Evolutionary conservation across 2,329 filamentous ascomycete genomes (phyloP), one percentile per base, ranked within the genome.

Genomic region (Pyrenophora seminiperda): DNA sequence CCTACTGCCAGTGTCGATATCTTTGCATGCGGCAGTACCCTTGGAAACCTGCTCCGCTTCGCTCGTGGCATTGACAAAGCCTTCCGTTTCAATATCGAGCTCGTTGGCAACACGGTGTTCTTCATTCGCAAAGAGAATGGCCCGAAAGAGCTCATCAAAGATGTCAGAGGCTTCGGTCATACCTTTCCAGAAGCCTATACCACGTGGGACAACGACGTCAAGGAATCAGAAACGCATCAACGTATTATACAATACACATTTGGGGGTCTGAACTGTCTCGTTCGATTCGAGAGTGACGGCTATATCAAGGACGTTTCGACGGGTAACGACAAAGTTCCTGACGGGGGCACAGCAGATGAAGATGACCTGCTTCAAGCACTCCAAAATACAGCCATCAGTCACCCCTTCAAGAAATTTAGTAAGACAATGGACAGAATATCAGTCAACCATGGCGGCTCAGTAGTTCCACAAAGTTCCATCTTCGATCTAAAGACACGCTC

Each of bases 171-270:
- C 0, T 88, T 78, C 58, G 86, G 86, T 0, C 85, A 89, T 58
- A 79, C 82, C 0, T 90, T 90, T 56, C 84, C 83, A 0, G 83
- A 88, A 39, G 76, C 77, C 1, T 85, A 88, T 61, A 90, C 87
- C 0, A 82, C 77, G 0, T 89, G 86, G 85, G 79, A 81, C 7
- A 9, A 59, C 0, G 77, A 76, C 1, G 79, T 84, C 0, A 77
- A 75, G 37, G 75, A 76, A 0, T 89, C 85, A 0, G 72, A 70
- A 1, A 83, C 83, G 0, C 84, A 90, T 53, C 85, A 90, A 61
- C 77, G 86, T 1, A 62, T 89, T 6, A 59, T 89, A 1, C 69
- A 72, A 3, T 89, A 89, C 53, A 52, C 71, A 0, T 83, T 90
- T 57, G 83, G 75, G 0, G 80, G 75, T 1, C 61, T 85, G 9